These are phyloP conservation scores for Teunomyces barrocoloradensis DNA, from an alignment of 805 yeast species.

Conservation along the genomic window DNA sequence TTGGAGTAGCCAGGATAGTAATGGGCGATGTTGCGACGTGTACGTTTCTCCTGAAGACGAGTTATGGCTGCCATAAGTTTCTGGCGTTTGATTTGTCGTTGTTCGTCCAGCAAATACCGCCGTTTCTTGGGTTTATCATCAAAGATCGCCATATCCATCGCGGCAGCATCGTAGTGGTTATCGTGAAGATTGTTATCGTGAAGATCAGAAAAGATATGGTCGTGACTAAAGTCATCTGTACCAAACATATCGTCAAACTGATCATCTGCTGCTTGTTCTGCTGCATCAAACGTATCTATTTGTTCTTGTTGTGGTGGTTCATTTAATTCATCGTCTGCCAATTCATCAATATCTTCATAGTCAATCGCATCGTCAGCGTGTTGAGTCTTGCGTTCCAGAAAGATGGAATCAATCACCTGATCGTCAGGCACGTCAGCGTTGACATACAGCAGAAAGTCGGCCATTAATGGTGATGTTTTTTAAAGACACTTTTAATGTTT, in stretches of 20 bases:
- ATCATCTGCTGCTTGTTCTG: slow-evolving; percentile 17
- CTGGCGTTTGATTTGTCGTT: slow-evolving; percentile 22
- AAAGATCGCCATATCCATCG: slow-evolving; percentile 9
- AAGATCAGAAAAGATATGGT: slow-evolving; percentile 19
- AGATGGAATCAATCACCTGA: slow-evolving; percentile 37
- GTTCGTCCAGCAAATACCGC: slow-evolving; percentile 17
- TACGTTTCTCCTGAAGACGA: slow-evolving; percentile 27
- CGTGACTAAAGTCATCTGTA: slow-evolving; percentile 16
- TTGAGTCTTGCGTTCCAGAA: slow-evolving; percentile 39
- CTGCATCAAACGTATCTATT: too few relatives aligned
- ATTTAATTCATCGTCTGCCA: slow-evolving; percentile 92
- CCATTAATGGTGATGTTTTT: neutral
- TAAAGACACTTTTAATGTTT: too few relatives aligned
- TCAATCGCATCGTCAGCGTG: slow-evolving; percentile 94
- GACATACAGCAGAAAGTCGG: neutral
- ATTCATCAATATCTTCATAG: slow-evolving; percentile 90
- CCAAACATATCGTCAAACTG: slow-evolving; percentile 42
- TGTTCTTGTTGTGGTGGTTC: slow-evolving; percentile 26
- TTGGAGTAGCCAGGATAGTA: slow-evolving; percentile 64
- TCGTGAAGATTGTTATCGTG: slow-evolving; percentile 13
- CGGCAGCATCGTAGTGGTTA: slow-evolving; percentile 22
- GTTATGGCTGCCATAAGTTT: slow-evolving; percentile 28
- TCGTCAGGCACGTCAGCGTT: slow-evolving; percentile 34
- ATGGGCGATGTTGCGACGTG: slow-evolving; percentile 33
- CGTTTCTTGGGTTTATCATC: slow-evolving; percentile 15